These are phyloP conservation scores for Penicillium fuscoglaucum DNA, from an alignment of 2,329 filamentous ascomycete genomes.

Conservation along the genomic window DNA sequence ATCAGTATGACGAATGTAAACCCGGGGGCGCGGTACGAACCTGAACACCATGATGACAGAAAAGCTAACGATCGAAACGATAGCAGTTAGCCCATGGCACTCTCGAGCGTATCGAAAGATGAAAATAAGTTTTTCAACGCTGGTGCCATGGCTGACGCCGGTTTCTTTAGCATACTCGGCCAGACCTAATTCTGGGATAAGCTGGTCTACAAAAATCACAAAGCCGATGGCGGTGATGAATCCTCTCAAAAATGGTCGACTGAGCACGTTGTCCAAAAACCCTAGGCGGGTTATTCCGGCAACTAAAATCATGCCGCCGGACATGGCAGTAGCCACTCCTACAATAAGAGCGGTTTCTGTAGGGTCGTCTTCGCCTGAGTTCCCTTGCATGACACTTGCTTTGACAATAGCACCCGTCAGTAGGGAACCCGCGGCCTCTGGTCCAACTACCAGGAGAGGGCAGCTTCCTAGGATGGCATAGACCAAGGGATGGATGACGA, in stretches of 20 bases:
- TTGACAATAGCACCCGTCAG: constrained; percentile 86
- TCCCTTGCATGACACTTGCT: constrained; percentile 68
- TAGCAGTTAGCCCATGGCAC: constrained; percentile 71
- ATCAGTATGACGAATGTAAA: constrained; percentile 10
- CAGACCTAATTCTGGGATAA: constrained; percentile 87
- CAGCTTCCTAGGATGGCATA: constrained; percentile 91
- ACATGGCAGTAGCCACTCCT: constrained; percentile 83
- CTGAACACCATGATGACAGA: constrained; percentile 85
- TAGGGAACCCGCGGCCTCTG: constrained; percentile 89
- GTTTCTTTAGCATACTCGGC: constrained; percentile 61
- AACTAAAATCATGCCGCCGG: constrained; percentile 83
- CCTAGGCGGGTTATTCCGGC: constrained; percentile 83
- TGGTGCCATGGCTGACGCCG: constrained; percentile 75
- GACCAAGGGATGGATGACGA: constrained; percentile 86
- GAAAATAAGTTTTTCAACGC: constrained; percentile 81
- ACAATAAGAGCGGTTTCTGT: constrained; percentile 77
- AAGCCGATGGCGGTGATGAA: constrained; percentile 98
- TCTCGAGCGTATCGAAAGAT: constrained; percentile 66
- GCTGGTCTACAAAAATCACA: constrained; percentile 91
- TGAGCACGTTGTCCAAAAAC: constrained; percentile 92
- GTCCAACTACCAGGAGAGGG: constrained; percentile 89
- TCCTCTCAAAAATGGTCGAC: constrained; percentile 84
- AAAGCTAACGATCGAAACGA: constrained; percentile 78
- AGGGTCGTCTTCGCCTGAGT: constrained; percentile 65
- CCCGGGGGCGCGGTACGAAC: constrained; percentile 48